These are phyloP conservation scores for Backusella tuberculispora DNA, from an alignment of 192 early-diverging fungal genomes.

Conservation along the genomic window DNA sequence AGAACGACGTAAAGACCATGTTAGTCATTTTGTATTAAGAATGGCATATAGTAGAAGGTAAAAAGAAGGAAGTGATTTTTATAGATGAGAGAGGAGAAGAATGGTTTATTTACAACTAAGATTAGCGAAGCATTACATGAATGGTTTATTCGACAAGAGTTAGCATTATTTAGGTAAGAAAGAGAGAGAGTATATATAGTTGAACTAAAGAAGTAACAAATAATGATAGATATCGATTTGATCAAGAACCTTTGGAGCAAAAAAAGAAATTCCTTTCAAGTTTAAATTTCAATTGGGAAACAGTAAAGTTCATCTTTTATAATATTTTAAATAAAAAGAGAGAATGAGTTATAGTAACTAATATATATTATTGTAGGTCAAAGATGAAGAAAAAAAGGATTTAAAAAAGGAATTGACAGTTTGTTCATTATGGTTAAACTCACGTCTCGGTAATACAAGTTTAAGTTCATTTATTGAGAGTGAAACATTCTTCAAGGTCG, in stretches of 20 bases:
- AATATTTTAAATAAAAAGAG: background rate
- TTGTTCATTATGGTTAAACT: slow-evolving; percentile 7
- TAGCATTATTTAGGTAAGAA: slow-evolving; percentile 60
- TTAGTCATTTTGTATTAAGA: slow-evolving; percentile 83
- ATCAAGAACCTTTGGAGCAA: slow-evolving; percentile 43
- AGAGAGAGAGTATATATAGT: slow-evolving; percentile 4
- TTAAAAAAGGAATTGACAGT: slow-evolving; percentile 26
- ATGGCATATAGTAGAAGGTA: slow-evolving; percentile 70
- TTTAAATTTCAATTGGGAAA: slow-evolving; percentile 52
- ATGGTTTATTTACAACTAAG: too few species aligned
- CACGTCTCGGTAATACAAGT: background rate
- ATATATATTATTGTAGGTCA: slow-evolving; percentile 19
- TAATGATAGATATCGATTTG: slow-evolving; percentile 49
- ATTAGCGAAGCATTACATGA: slow-evolving; percentile 69
- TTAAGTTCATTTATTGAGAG: slow-evolving; percentile 28
- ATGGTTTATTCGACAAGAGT: slow-evolving; percentile 79
- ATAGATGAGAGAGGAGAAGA: too few species aligned
- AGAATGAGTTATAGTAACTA: background rate
- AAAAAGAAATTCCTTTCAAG: slow-evolving; percentile 60
- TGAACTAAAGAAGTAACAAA: background rate
- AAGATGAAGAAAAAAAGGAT: slow-evolving; percentile 32
- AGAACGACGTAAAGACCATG: slow-evolving; percentile 79
- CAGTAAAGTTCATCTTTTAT: slow-evolving; percentile 30
- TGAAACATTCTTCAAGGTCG: slow-evolving; percentile 60
- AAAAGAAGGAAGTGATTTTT: slow-evolving; percentile 14